Evolutionary conservation across 768 basidiomycete genomes (phyloP).

Genomic region (Suillus alpinus): DNA sequence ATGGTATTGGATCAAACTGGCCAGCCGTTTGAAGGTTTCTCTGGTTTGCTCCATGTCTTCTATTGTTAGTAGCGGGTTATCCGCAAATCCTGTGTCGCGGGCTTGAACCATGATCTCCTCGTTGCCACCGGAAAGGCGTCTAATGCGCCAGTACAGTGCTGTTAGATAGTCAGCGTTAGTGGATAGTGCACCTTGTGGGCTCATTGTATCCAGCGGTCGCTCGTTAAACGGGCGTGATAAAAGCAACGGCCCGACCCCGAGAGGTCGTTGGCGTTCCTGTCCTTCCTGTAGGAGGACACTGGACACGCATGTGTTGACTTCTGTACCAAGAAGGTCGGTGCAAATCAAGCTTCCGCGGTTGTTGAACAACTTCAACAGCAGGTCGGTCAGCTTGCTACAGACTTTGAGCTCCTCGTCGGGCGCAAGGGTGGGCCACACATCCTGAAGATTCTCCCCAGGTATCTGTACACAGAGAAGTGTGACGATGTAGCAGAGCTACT

Average conservation of each 20-base stretch:
- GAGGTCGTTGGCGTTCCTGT: constrained; percentile 1
- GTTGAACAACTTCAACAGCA: constrained; percentile 30
- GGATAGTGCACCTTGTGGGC: constrained; percentile 21
- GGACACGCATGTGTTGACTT: constrained; percentile 12
- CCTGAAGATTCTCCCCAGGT: constrained; percentile 23
- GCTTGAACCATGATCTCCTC: background rate
- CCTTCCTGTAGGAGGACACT: constrained; percentile 9
- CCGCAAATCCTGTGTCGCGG: constrained; percentile 15
- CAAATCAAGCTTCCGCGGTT: constrained; percentile 14
- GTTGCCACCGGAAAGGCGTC: constrained; percentile 18
- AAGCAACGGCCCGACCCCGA: constrained; percentile 13
- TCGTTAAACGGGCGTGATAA: constrained; percentile 25
- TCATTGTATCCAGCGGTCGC: constrained; percentile 20
- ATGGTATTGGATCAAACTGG: constrained; percentile 24
- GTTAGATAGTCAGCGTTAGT: constrained; percentile 26
- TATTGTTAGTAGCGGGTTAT: constrained; percentile 16
- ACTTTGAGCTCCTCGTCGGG: constrained; percentile 19
- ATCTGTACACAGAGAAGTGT: constrained; percentile 14
- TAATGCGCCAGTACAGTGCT: constrained; percentile 23
- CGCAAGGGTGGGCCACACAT: constrained; percentile 24
- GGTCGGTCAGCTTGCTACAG: constrained; percentile 22
- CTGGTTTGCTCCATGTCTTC: constrained; percentile 20
- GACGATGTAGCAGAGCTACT: constrained; percentile 4
- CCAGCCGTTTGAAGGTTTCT: constrained; percentile 25
- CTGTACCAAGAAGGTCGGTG: constrained; percentile 33